Evolutionary conservation across 441 rosid genomes (phyloP).

Genomic region (Arabidopsis hybrid): DNA sequence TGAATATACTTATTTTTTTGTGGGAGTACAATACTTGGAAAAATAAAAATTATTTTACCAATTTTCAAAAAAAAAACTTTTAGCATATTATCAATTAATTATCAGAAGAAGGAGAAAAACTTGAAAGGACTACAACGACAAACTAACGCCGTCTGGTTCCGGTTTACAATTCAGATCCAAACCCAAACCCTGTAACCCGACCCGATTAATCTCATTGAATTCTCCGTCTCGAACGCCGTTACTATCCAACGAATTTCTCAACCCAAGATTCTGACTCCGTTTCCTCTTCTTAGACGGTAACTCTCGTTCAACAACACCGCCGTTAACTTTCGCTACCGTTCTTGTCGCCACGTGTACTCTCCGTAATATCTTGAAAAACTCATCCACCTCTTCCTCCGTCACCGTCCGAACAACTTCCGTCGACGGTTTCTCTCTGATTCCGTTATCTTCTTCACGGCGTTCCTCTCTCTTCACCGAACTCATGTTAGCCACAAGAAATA

Average conservation of each 20-base stretch:
- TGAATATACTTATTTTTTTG: too few species aligned
- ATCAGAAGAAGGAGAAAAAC: background rate
- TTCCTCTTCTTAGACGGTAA: conserved; percentile 47
- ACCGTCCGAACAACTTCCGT: conserved; percentile 39
- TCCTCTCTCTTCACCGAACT: conserved; percentile 29
- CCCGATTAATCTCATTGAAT: conserved; percentile 24
- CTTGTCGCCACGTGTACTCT: conserved; percentile 46
- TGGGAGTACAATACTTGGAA: too few species aligned
- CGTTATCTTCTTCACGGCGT: conserved; percentile 31
- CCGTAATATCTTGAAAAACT: conserved; percentile 47
- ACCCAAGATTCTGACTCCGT: conserved; percentile 38
- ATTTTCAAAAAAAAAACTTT: too few species aligned
- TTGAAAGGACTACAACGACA: conserved; percentile 5
- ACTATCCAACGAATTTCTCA: conserved; percentile 19
- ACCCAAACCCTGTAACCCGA: conserved; percentile 38
- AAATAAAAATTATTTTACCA: too few species aligned
- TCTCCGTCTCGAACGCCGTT: conserved; percentile 42
- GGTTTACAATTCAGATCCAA: conserved; percentile 48
- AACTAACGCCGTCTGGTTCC: conserved; percentile 39
- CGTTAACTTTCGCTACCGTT: conserved; percentile 33
- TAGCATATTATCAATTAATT: too few species aligned
- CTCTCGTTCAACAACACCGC: conserved; percentile 14
- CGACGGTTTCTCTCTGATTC: conserved; percentile 1
- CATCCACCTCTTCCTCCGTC: conserved; percentile 49
- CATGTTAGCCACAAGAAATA: conserved; percentile 32